Percentiles rank a stretch among this genome's conserved stretches.
phyloP scores from a whole-genome alignment of 371 early-diverging fungal species.

The Rhizomucor miehei region DNA sequence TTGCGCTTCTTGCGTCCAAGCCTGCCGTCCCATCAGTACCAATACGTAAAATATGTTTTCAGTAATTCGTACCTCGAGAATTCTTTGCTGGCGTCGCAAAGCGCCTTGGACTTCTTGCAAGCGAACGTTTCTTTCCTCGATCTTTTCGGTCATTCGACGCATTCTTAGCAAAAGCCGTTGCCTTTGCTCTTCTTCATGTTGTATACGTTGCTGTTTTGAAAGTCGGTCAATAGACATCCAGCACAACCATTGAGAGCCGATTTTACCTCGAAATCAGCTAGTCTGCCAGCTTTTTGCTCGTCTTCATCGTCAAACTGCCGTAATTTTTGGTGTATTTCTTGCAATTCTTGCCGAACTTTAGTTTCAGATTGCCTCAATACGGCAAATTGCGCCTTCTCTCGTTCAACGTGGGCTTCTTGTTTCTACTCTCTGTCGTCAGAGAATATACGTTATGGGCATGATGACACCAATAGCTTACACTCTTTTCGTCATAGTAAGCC shows the following conservation, averaged over 20 bases:
- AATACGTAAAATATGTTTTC: not conserved
- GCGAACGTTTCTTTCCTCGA: not conserved
- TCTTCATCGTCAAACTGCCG: conserved; percentile 12
- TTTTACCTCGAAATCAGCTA: conserved; percentile 5
- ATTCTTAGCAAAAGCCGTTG: not conserved
- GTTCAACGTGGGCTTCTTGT: no score
- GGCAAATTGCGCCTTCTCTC: conserved; percentile 10
- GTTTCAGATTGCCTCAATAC: conserved; percentile 6
- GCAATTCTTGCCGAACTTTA: not conserved
- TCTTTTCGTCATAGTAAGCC: conserved; percentile 47
- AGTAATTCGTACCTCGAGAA: not conserved
- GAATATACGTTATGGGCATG: no score
- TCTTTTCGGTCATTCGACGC: no score
- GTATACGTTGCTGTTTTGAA: not conserved
- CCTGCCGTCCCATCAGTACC: conserved; percentile 10
- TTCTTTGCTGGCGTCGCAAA: not conserved
- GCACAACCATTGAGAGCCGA: not conserved
- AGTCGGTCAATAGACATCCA: not conserved
- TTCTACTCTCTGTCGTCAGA: no score
- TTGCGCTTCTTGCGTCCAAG: conserved; percentile 47
- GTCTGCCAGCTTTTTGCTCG: conserved; percentile 3
- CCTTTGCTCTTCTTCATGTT: not conserved
- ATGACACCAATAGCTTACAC: conserved; percentile 20
- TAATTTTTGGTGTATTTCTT: conserved; percentile 8
- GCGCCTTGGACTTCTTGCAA: not conserved